Conservation (phyloP, 345 rosid species). For the thale cress (Arabidopsis thaliana) region TAIR10.1 NC_003070.9:28615501-28616000, state of each 20-base stretch:
- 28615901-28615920: neutral
- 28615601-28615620: conserved; percentile 81
- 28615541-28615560: conserved; percentile 90
- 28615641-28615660: conserved; percentile 75
- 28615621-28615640: conserved; percentile 83
- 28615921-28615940: conserved; percentile 8
- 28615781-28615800: conserved; percentile 93
- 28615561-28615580: conserved; percentile 87
- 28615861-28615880: conserved; percentile 1
- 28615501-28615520: conserved; percentile 99
- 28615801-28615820: conserved; percentile 99
- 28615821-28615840: conserved; percentile 94
- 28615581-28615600: conserved; percentile 67
- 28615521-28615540: conserved; percentile 85
- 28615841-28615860: conserved; percentile 90
- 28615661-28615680: conserved; percentile 88
- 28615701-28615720: neutral
- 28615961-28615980: conserved; percentile 93
- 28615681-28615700: conserved; percentile 58
- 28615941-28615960: conserved; percentile 60
- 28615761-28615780: conserved; percentile 96
- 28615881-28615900: neutral
- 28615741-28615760: conserved; percentile 19
- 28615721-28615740: too few relatives aligned
- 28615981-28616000: conserved; percentile 87